Conservation (phyloP, 257 asterid genomes). For the Oldenlandia corymbosa region DNA sequence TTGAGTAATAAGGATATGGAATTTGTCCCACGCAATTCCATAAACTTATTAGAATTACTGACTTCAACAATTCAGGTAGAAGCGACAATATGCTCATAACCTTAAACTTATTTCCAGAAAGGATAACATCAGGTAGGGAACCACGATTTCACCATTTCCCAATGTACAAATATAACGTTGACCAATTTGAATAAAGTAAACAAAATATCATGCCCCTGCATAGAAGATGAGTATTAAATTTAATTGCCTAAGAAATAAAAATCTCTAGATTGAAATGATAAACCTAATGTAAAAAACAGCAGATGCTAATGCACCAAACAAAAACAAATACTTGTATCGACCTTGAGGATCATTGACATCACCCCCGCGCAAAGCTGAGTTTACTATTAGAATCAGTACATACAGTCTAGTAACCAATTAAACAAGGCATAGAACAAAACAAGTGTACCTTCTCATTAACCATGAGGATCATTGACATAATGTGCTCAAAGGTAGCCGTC, state of each 20-base stretch:
- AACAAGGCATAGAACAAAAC: neutral
- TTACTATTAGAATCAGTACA: neutral
- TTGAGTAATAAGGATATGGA: too few relatives aligned
- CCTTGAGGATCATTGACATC: constrained; percentile 93
- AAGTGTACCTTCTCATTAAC: constrained; percentile 92
- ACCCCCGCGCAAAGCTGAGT: constrained; percentile 68
- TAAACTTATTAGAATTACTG: neutral
- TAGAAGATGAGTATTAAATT: too few relatives aligned
- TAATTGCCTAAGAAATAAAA: neutral
- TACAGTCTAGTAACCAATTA: neutral
- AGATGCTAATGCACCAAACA: neutral
- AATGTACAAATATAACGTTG: neutral
- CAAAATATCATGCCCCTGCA: neutral
- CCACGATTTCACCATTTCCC: neutral
- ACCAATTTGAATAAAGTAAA: neutral
- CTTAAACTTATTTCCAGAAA: neutral
- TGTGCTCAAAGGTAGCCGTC: constrained; percentile 86
- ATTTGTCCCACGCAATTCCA: neutral
- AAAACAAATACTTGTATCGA: constrained; percentile 64
- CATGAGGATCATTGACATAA: constrained; percentile 97
- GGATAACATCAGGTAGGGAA: neutral
- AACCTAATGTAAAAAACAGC: neutral
- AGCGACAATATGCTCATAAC: neutral
- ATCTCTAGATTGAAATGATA: neutral
- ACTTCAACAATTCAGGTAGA: neutral